Evolutionary conservation across 305 asterid genomes (phyloP).

Genomic region (Ilex paraguariensis): DNA sequence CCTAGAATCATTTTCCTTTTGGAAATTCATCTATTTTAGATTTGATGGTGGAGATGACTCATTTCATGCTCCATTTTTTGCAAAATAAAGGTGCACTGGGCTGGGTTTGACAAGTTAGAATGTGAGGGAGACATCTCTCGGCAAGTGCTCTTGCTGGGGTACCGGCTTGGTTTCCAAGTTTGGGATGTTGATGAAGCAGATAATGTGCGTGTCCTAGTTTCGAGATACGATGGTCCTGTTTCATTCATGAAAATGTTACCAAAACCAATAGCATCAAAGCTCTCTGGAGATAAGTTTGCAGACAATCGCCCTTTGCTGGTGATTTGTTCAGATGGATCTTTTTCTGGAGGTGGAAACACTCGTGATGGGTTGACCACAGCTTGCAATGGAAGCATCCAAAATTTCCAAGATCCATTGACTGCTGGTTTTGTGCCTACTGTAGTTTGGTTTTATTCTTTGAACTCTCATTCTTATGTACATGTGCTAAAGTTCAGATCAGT

Average conservation of each 20-base stretch:
- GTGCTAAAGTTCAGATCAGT: conserved; percentile 73
- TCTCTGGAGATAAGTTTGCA: conserved; percentile 43
- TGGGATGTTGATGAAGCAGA: conserved; percentile 92
- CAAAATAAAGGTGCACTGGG: conserved; percentile 72
- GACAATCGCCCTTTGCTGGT: conserved; percentile 71
- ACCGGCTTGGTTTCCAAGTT: conserved; percentile 77
- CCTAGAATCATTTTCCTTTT: neutral
- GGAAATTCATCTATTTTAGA: neutral
- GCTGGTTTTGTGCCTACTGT: conserved; percentile 56
- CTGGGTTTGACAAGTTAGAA: conserved; percentile 79
- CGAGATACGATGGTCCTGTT: conserved; percentile 91
- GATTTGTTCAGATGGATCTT: conserved; percentile 77
- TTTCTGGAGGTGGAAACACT: conserved; percentile 49
- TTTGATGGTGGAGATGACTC: conserved; percentile 7
- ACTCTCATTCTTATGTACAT: conserved; percentile 77
- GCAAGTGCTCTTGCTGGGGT: conserved; percentile 66
- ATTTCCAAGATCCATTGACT: conserved; percentile 34
- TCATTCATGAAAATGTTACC: conserved; percentile 70
- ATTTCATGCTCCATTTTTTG: conserved; percentile 4
- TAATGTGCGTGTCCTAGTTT: conserved; percentile 69
- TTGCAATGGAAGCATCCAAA: conserved; percentile 43
- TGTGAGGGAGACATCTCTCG: conserved; percentile 32
- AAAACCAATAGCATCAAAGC: conserved; percentile 37
- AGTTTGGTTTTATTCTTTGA: conserved; percentile 87
- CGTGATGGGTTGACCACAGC: conserved; percentile 40